These are phyloP conservation scores for Mesostigma viride DNA, from an alignment of 139 green algal species.

Conservation along the genomic window DNA sequence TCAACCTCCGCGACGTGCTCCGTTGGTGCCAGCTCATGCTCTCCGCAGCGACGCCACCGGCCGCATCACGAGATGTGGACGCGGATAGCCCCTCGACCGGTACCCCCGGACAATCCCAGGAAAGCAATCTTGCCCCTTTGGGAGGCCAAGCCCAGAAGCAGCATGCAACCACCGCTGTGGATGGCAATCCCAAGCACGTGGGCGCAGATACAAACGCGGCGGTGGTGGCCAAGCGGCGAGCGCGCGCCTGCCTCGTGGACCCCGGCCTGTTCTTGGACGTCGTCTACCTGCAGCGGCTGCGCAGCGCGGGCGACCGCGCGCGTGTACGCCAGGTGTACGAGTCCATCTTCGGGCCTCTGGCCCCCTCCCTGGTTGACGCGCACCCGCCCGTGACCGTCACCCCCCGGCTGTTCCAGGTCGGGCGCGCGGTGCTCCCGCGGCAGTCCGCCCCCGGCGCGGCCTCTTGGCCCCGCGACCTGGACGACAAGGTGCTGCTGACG, in stretches of 20 bases:
- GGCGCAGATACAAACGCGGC: too few relatives aligned
- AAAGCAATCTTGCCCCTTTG: too few relatives aligned
- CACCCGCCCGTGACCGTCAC: constrained; percentile 6
- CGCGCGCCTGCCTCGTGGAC: too few relatives aligned
- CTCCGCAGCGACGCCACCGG: too few relatives aligned
- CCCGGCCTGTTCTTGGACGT: constrained; percentile 20
- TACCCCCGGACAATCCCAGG: too few relatives aligned
- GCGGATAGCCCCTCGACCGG: too few relatives aligned
- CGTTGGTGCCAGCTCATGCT: constrained; percentile 78
- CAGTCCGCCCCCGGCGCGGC: constrained; percentile 12
- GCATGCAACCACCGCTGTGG: too few relatives aligned
- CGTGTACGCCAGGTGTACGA: constrained; percentile 41
- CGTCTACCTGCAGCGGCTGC: constrained; percentile 71
- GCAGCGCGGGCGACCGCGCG: constrained; percentile 51
- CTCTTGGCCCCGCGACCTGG: too few relatives aligned
- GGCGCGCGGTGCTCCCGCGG: constrained; percentile 8
- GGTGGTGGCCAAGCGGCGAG: too few relatives aligned
- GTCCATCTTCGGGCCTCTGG: constrained; percentile 38
- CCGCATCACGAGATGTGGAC: too few relatives aligned
- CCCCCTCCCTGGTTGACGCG: not conserved
- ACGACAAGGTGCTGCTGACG: constrained; percentile 44
- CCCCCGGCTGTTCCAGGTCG: constrained; percentile 11
- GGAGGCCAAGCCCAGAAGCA: too few relatives aligned
- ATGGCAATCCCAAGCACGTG: too few relatives aligned
- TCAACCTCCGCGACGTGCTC: constrained; percentile 95